phyloP scores from a whole-genome alignment of 495 filamentous ascomycete species.

The Penicillium pancosmium region DNA sequence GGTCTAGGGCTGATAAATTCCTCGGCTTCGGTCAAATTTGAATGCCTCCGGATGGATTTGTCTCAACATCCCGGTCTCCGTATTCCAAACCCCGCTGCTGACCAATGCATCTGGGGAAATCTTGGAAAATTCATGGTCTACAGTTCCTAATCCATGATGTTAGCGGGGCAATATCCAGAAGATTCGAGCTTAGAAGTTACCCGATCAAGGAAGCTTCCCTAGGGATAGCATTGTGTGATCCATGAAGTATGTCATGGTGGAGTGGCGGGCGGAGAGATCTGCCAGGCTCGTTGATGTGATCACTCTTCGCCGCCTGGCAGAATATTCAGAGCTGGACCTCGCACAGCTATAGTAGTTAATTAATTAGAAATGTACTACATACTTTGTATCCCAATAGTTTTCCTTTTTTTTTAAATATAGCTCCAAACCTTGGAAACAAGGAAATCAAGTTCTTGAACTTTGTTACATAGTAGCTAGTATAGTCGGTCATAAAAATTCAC shows the following conservation, averaged over 20 bases:
- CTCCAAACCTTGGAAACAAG: too few species aligned
- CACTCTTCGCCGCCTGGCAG: background rate
- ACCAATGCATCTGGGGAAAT: slow-evolving; percentile 17
- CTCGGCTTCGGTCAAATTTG: slow-evolving; percentile 5
- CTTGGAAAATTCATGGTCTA: background rate
- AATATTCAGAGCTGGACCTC: background rate
- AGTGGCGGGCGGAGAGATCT: slow-evolving; percentile 5
- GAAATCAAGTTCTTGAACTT: too few species aligned
- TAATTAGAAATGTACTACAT: too few species aligned
- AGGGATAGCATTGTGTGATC: slow-evolving; percentile 4
- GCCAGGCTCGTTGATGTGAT: background rate
- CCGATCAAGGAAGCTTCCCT: slow-evolving; percentile 8
- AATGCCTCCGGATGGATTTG: background rate
- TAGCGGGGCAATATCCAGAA: slow-evolving; percentile 17
- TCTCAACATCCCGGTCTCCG: background rate
- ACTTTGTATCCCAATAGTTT: too few species aligned
- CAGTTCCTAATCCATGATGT: slow-evolving; percentile 19
- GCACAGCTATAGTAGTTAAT: background rate
- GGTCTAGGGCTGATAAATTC: slow-evolving; percentile 34
- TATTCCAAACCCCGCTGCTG: slow-evolving; percentile 12
- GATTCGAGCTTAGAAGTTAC: slow-evolving; percentile 6
- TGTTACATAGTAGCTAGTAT: too few species aligned
- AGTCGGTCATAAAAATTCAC: too few species aligned
- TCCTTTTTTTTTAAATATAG: too few species aligned
- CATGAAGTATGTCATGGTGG: slow-evolving; percentile 16